phyloP scores from a whole-genome alignment of 306 rosid genomes.

The Dalbergia cultrata region DNA sequence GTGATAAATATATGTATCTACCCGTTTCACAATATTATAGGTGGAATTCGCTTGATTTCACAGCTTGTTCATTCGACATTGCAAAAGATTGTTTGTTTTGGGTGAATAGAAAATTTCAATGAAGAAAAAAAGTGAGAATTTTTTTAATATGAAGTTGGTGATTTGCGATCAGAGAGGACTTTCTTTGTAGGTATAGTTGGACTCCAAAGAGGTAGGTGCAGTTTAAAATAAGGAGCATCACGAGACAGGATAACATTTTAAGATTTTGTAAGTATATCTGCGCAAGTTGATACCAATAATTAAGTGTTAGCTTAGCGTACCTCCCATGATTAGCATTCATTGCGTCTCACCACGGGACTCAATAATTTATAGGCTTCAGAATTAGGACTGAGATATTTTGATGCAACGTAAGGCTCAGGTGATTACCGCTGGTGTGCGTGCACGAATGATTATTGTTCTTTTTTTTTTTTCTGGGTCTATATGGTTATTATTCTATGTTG shows the following conservation, averaged over 20 bases:
- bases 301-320: conserved; percentile 25
- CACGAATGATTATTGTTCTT: conserved; percentile 28
- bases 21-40: conserved; percentile 35
- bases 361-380: not conserved
- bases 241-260: conserved; percentile 58
- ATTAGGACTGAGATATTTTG: conserved; percentile 34
- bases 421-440: not conserved
- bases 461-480: too few species aligned
- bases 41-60: not conserved
- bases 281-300: conserved; percentile 27
- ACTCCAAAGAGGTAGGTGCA: conserved; percentile 55
- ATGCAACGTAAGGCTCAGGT: conserved; percentile 1
- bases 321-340: conserved; percentile 46
- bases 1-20: conserved; percentile 59
- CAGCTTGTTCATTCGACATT: conserved; percentile 38
- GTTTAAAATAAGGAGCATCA: conserved; percentile 48
- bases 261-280: conserved; percentile 42
- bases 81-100: conserved; percentile 3
- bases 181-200: conserved; percentile 42
- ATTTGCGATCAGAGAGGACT: not conserved
- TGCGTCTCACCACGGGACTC: not conserved
- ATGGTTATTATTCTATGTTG: too few species aligned
- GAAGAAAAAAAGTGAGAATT: not conserved
- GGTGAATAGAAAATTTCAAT: conserved; percentile 25
- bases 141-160: not conserved